Evolutionary conservation across 139 green algal genomes (phyloP), one percentile per base, ranked within the genome.

Genomic region (Zygnema cylindricum): DNA sequence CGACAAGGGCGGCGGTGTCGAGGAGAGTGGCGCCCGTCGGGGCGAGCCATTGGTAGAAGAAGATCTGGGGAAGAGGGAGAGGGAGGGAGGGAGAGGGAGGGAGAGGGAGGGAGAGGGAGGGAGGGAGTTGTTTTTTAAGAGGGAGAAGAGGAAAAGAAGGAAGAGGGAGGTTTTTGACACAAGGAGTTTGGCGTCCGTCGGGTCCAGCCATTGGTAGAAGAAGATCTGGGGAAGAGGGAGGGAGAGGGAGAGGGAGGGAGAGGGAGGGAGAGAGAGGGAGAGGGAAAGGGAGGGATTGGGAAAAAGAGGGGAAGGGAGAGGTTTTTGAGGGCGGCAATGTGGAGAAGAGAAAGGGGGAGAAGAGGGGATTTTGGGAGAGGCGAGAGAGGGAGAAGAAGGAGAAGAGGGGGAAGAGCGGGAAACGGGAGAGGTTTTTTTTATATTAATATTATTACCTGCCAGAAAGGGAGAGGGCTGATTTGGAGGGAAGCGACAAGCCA

Each of bases 1-100:
- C 97, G 39, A 94, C 94, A 11, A 98, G 82, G 1, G 76, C 87
- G 22, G 88, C 54, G 0, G 94, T 96, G 87, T 98, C 96, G 40
- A 92, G 90, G 93, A 94, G 98, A 55, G 40, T 89, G 39, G 36
- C 84, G 32, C 77, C 79, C 23, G 57, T 84, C 40, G 78, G 40
- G 32, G 43, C 84, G 23, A 89, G 39, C 32, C 84, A 89, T 82
- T 43, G 75, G 39, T 43, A 63, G 75, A 1, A 43, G 30, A 43
- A n/a, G 75, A 82, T 3, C 39, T 43, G 75, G 2, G 75, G 75
- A n/a, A 82, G 75, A 43, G 41, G 75, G 41, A 82, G 1, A 25
- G 1, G 41, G 40, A n/a, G 30, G 75, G 75, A 43, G 1, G 2
- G 75, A 69, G 75, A 0, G 55, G 3, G 75, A n/a, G 0, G 75